Evolutionary conservation across 129 eudicot genomes (phyloP).

Genomic region (Heracleum sosnowskyi): DNA sequence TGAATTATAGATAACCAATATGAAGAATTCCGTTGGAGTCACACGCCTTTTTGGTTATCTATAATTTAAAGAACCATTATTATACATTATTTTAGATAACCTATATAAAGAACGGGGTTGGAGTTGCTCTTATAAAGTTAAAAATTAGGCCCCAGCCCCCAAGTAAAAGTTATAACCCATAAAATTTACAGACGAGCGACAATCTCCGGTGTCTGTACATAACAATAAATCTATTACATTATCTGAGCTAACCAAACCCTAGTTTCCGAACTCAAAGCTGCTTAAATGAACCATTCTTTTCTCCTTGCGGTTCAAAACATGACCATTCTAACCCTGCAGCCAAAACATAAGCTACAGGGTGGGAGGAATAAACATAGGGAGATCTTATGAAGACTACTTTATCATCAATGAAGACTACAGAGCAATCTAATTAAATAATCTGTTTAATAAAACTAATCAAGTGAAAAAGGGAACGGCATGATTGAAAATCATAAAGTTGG

Average conservation of each 20-base stretch:
- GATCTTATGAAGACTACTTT: background rate
- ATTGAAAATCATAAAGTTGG: background rate
- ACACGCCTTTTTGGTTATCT: too few relatives aligned
- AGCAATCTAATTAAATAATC: background rate
- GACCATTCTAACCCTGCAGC: background rate
- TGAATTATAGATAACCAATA: too few relatives aligned
- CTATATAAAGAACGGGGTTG: too few relatives aligned
- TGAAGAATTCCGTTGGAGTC: too few relatives aligned
- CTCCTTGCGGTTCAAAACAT: background rate
- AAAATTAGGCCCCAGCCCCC: too few relatives aligned
- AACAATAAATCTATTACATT: background rate
- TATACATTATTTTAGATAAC: too few relatives aligned
- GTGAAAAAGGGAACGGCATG: background rate
- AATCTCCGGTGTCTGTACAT: background rate
- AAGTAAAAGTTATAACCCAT: background rate
- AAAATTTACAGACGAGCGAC: background rate
- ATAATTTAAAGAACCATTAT: too few relatives aligned
- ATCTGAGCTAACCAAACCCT: background rate
- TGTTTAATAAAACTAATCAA: background rate
- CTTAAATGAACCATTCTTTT: background rate
- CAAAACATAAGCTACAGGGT: background rate
- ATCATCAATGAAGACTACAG: background rate
- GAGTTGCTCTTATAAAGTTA: too few relatives aligned
- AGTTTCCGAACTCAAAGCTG: constrained; percentile 2
- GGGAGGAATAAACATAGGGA: background rate